Conservation (phyloP, 306 rosid genomes). For the Vicia villosa region DNA sequence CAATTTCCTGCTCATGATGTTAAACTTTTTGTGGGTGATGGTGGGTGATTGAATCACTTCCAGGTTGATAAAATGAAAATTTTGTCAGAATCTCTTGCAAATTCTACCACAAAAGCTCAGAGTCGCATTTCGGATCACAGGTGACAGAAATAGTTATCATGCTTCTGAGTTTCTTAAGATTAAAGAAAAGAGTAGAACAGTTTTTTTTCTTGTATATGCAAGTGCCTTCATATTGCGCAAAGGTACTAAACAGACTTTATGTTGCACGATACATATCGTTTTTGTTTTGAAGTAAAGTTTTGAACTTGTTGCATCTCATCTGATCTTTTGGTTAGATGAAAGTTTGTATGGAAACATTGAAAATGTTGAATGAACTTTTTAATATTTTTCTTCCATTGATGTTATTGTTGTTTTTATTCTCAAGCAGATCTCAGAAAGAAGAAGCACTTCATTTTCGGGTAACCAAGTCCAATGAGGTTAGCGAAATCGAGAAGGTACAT, state of each 20-base stretch:
- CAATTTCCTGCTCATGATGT: constrained; percentile 17
- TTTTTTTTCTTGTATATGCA: constrained; percentile 20
- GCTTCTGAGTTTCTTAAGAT: constrained; percentile 17
- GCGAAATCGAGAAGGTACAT: constrained; percentile 79
- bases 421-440: constrained; percentile 76
- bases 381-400: background rate
- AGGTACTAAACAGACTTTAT: constrained; percentile 3
- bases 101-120: constrained; percentile 79
- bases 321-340: constrained; percentile 32
- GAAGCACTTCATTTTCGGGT: constrained; percentile 80
- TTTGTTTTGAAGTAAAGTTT: background rate
- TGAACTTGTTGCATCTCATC: constrained; percentile 23
- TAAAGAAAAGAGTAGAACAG: background rate
- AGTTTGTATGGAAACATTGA: background rate
- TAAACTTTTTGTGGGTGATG: constrained; percentile 19
- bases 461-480: constrained; percentile 69
- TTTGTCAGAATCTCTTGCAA: constrained; percentile 82
- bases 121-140: constrained; percentile 81
- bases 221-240: constrained; percentile 1
- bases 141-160: constrained; percentile 44
- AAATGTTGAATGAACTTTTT: constrained; percentile 31
- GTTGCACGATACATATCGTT: background rate
- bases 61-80: constrained; percentile 88
- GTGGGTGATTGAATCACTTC: constrained; percentile 34
- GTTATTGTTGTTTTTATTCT: constrained; percentile 31